Base-by-base conservation (phyloP, 1,284 basidiomycete species). In the Meira miltonrushii region DNA sequence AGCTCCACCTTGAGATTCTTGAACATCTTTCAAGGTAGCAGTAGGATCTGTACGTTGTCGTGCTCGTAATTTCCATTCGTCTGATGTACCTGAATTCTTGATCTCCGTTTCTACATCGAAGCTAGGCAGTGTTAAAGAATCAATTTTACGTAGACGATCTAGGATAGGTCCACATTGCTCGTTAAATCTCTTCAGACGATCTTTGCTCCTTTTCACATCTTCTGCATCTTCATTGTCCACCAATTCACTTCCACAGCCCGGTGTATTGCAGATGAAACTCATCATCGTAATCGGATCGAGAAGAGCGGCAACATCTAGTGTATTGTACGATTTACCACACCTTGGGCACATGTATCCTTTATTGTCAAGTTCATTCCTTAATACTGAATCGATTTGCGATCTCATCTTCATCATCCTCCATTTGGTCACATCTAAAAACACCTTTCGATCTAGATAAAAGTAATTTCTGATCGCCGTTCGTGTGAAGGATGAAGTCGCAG, bases 371-470 rank as follows among this genome's bases (percentile, higher is more conserved):
- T 70, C 64, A 57, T 68, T 67, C 17, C 64, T 59, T 13, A 67
- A 52, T 50, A 60, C 86, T 44, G 88, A 86, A 61, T 98, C 93
- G 66, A 98, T 92, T 58, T 86, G 85, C 62, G 87, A 84, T 65
- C 88, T 85, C 87, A 99, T 95, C 75, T 90, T 88, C n/a, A 91
- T 89, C 61, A 98, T 86, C 39, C 92, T 84, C 90, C 94, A 98
- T 79, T 97, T 96, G 76, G 94, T 89, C 51, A 97, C 92, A 78
- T 98, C 92, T 80, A 91, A 91, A 75, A 96, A 94, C 74, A 88
- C 85, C 69, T 91, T 87, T 79, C 92, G 94, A 81, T 98, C 89
- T 75, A 99, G 88, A 80, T 90, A 97, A 82, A 92, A 98, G 82
- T 97, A 99, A 17, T 41, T 44, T 43, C 44, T 39, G n/a, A 41